phyloP scores from a whole-genome alignment of 495 filamentous ascomycete genomes.

The Talaromyces adpressus region DNA sequence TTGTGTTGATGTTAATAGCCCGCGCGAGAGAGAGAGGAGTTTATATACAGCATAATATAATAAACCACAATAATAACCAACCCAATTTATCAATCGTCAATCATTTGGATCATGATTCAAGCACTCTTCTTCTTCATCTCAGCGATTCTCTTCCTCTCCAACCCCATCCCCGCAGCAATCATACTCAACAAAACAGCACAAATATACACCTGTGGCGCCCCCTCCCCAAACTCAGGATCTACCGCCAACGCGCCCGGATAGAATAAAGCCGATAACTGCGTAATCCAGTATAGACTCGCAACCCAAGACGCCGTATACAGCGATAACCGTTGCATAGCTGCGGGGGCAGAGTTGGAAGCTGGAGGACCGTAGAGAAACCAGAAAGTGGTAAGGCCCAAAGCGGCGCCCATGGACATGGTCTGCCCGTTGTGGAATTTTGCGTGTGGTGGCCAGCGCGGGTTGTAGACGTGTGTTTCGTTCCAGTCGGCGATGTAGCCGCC shows the following conservation, averaged over 20 bases:
- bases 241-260: conserved; percentile 42
- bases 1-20: not conserved
- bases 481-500: conserved; percentile 40
- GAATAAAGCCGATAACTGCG: conserved; percentile 36
- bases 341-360: not conserved
- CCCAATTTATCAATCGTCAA: not conserved
- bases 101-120: not conserved
- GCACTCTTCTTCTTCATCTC: not conserved
- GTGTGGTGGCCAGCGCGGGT: conserved; percentile 49
- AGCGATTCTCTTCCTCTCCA: not conserved
- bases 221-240: conserved; percentile 49
- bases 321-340: conserved; percentile 9
- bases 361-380: conserved; percentile 40
- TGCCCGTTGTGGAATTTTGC: conserved; percentile 53
- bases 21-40: not conserved
- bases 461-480: conserved; percentile 46
- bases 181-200: conserved; percentile 13
- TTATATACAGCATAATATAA: not conserved
- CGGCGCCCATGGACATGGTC: conserved; percentile 42
- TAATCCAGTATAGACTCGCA: conserved; percentile 45
- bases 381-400: conserved; percentile 36
- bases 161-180: not conserved
- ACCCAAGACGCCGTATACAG: conserved; percentile 31
- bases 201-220: conserved; percentile 41
- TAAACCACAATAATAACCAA: not conserved